Percentiles rank a stretch among this genome's conserved stretches.
Evolutionary conservation across 2,329 filamentous ascomycete species (phyloP).

Genomic region (Uncinocarpus reesii): DNA sequence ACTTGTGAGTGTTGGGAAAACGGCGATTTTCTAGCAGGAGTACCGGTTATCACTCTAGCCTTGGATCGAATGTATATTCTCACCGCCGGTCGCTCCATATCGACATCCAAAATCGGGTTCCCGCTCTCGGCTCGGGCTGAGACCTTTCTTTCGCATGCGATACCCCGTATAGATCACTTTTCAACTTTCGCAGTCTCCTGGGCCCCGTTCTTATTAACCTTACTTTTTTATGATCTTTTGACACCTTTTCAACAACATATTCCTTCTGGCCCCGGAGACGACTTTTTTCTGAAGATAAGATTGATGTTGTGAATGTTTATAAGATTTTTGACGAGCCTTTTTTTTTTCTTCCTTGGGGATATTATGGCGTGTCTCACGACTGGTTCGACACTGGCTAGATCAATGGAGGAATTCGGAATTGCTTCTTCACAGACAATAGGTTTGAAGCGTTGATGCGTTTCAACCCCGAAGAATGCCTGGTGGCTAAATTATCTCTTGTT

Average conservation of each 20-base stretch:
- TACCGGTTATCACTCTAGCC: background rate
- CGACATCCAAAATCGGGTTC: background rate
- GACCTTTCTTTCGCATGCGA: slow-evolving; percentile 8
- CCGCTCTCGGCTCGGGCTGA: slow-evolving; percentile 4
- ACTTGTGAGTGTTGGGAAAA: background rate
- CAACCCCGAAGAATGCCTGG: background rate
- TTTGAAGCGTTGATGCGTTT: slow-evolving; percentile 1
- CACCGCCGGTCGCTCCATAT: background rate
- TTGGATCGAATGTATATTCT: slow-evolving; percentile 5
- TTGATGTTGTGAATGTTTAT: slow-evolving; percentile 10
- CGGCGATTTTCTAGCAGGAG: background rate
- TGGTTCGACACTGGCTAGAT: slow-evolving; percentile 4
- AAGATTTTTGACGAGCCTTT: slow-evolving; percentile 6
- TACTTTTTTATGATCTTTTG: slow-evolving; percentile 9
- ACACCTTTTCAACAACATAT: background rate
- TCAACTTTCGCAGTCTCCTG: background rate
- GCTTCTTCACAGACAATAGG: background rate
- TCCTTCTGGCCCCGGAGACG: background rate
- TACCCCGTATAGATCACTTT: slow-evolving; percentile 6
- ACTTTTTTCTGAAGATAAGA: slow-evolving; percentile 6
- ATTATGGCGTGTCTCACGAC: background rate
- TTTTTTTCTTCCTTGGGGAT: slow-evolving; percentile 1
- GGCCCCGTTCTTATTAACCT: slow-evolving; percentile 5
- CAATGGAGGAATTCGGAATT: slow-evolving; percentile 1
- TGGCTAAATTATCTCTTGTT: slow-evolving; percentile 6